Evolutionary conservation across 768 basidiomycete genomes (phyloP), one percentile per base, ranked within the genome.

Genomic region (Hypsizygus marmoreus): DNA sequence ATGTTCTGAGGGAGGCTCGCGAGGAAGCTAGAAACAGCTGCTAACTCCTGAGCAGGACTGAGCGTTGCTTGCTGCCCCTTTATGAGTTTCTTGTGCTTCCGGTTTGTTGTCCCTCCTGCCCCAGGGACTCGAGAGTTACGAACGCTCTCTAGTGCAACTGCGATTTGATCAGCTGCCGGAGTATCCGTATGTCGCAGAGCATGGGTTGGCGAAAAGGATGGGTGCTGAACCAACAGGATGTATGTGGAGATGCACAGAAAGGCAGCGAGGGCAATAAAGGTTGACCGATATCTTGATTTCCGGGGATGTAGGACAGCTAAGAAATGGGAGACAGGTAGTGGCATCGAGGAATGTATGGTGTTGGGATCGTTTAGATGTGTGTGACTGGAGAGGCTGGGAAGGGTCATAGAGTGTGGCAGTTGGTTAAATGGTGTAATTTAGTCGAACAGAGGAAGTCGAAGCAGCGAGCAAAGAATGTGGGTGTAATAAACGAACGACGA

Each of bases 1-100:
- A 84, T 74, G 64, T 91, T 91, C 63, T 86, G 81, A 0, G 86
- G 80, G 16, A 89, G 73, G 40, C 84, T 82, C 0, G 81, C 81
- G 31, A 91, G 71, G 65, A 91, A 91, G 46, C 79, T 80, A 2
- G 84, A 77, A 36, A 90, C 68, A 2, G 89, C 86, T 2, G 86
- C 87, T 14, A 91, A 77, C 58, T 91, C 89, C 58, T 90, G 76
- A 0, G 68, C 62, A 0, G 70, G 59, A 30, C 73, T 67, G 47
- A 91, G 75, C 11, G 61, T 40, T 30, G 88, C 56, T 23, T 79
- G 68, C 0, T 73, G 67, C 12, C 68, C 35, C 40, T 61, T 53
- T 42, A 43, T 34, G 13, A 52, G 29, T 52, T 62, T 29, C 53
- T 44, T 49, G 54, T 62, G 50, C 49, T 53, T 49, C 38, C 44